Evolutionary conservation across 2,329 filamentous ascomycete species (phyloP), one percentile per base, ranked within the genome.

Genomic region (Leptodontidium sp.): DNA sequence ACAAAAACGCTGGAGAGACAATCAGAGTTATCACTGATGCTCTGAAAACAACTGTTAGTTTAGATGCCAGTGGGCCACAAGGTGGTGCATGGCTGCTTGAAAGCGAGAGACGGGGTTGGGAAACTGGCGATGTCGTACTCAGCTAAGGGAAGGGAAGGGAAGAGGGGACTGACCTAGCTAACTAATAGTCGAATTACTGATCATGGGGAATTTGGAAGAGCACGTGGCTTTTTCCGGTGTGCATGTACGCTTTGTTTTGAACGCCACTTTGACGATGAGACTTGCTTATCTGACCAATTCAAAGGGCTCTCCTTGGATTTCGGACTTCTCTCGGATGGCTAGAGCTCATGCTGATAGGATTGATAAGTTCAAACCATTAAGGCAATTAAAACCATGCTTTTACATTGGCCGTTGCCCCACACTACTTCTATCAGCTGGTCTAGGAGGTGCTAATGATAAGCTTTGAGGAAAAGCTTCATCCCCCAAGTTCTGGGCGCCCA

Each of bases 11-110:
- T 68, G 93, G 91, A 0, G 91, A 96, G 82, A 90, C 89, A 49
- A 86, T 98, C 1, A 81, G 90, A 61, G 92, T 97, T 1, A 85
- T 94, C 26, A 86, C 89, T 15, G 90, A 94, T 81, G 83, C 92
- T 65, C 84, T 82, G 70, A 88, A 87, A 73, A 92, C 93, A 40
- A 97, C 92, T 0, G 85, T 95, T 29, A 92, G 88, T 72, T 78
- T 93, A 35, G 91, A 92, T 77, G 85, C 88, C 0, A 90, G 89
- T 70, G 90, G 90, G 0, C 84, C 86, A 0, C 86, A 86, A 1
- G 90, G 89, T 1, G 89, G 89, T 0, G 89, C 90, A 29, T 83
- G 92, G 81, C 83, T 93, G 32, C 78, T 93, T 29, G 90, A 91
- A 74, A 89, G 86, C 49, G 87, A 91, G 78, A 70, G 71, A 57